Conservation (phyloP, 2,329 filamentous ascomycete genomes). For the Phialocephala sp. region DNA sequence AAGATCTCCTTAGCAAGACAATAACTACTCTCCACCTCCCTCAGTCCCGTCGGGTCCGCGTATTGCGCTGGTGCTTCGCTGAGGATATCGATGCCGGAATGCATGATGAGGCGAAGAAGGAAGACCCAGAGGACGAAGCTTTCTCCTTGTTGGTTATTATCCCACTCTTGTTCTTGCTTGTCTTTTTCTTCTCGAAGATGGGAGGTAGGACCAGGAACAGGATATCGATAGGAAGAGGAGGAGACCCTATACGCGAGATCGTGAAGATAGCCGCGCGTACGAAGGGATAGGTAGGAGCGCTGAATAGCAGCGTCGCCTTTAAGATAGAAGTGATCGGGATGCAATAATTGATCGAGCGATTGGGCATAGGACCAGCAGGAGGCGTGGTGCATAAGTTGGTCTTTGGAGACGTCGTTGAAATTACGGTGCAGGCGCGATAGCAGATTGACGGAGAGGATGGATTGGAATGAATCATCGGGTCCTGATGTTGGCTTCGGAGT, state of each 20-base stretch:
- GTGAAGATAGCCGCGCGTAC: not conserved
- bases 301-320: not conserved
- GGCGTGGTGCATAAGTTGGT: not conserved
- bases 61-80: not conserved
- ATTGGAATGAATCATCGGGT: not conserved
- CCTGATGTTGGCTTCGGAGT: not conserved
- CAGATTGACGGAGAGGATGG: not conserved
- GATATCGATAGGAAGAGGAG: not conserved
- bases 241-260: not conserved
- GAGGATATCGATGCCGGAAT: not conserved
- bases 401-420: not conserved
- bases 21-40: constrained; percentile 7
- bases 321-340: not conserved
- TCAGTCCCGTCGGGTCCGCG: not conserved
- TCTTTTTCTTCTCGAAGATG: not conserved
- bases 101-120: not conserved
- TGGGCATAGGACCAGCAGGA: not conserved
- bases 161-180: not conserved
- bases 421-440: not conserved
- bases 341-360: not conserved
- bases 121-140: not conserved
- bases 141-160: not conserved
- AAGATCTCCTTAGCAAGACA: not conserved
- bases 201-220: not conserved
- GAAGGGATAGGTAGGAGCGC: not conserved